Evolutionary conservation across 1,284 basidiomycete species (phyloP), one percentile per base, ranked within the genome.

Genomic region (Malassezia dermatis): DNA sequence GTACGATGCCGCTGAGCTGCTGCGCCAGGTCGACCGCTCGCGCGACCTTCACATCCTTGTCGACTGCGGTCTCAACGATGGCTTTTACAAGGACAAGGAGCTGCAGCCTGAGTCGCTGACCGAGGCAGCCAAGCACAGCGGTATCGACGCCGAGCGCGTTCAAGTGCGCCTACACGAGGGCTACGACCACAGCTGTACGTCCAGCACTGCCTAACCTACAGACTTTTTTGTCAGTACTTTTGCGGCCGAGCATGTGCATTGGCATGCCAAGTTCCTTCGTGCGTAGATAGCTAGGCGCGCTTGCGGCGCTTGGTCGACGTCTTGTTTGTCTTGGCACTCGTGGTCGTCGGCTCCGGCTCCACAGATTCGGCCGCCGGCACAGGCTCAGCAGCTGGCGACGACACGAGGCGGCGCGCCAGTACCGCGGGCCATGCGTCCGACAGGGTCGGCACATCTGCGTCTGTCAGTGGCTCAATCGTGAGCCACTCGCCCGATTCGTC

Each of bases 1-100:
- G 37, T 88, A 94, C 73, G 93, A 98, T 75, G 86, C 93, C 11
- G 87, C 87, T 7, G 82, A 86, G 68, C 80, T 98, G 45, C 83
- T 98, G 56, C 66, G 79, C n/a, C 79, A 78, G 63, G 77, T 79
- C 45, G 82, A 40, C 80, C 53, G 81, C 42, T 47, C 39, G 24
- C 39, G 53, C 42, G 27, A 81, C 62, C 43, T 73, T 0, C 35
- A 63, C 43, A 67, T 75, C 27, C 47, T 70, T 15, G 62, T 69
- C 51, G 66, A 58, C 34, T 53, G 52, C 12, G 88, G 91, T 15
- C 85, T 84, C 7, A 84, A 76, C 3, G 93, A 96, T 77, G 80
- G 86, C 63, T 95, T 91, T 74, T 86, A 88, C 75, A 83, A 88
- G 67, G 79, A 85, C 63, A 83, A 83, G 13, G 89, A 95, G 75